Conservation (phyloP, 31 red algal species). For the Porphyra umbilicalis region DNA sequence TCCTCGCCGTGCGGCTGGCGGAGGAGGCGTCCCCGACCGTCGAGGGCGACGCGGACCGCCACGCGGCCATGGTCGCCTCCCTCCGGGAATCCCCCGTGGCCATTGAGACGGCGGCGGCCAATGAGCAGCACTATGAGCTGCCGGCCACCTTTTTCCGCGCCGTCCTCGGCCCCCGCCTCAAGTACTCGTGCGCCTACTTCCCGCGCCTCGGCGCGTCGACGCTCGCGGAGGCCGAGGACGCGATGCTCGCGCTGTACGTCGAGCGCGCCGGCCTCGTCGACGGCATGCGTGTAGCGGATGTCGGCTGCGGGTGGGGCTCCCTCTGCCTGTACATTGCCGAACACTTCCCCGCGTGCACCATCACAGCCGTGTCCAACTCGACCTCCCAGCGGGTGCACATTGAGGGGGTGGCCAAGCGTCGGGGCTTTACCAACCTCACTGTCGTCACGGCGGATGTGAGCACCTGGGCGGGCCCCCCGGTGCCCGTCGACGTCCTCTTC, state of each 20-base stretch:
- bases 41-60: constrained; percentile 47
- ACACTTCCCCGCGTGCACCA: constrained; percentile 60
- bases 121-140: constrained; percentile 98
- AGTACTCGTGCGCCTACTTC: constrained; percentile 92
- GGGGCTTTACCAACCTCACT: constrained; percentile 52
- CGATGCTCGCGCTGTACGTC: constrained; percentile 71
- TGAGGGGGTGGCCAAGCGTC: constrained; percentile 25
- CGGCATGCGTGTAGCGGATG: constrained; percentile 89
- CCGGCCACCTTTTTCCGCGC: constrained; percentile 71
- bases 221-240: constrained; percentile 66
- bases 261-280: constrained; percentile 82
- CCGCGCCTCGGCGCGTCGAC: constrained; percentile 9
- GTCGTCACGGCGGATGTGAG: constrained; percentile 67
- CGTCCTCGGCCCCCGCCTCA: constrained; percentile 74
- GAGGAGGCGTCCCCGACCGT: constrained; percentile 24
- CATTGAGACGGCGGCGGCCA: constrained; percentile 65
- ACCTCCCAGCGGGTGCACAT: constrained; percentile 87
- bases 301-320: constrained; percentile 97
- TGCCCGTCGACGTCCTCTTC: constrained; percentile 67
- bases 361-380: constrained; percentile 78
- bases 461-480: constrained; percentile 11
- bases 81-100: constrained; percentile 46
- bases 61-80: constrained; percentile 62
- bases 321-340: constrained; percentile 85
- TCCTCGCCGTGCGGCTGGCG: constrained; percentile 49